Evolutionary conservation across 768 basidiomycete species (phyloP).

Genomic region (Mycena rebaudengoi): DNA sequence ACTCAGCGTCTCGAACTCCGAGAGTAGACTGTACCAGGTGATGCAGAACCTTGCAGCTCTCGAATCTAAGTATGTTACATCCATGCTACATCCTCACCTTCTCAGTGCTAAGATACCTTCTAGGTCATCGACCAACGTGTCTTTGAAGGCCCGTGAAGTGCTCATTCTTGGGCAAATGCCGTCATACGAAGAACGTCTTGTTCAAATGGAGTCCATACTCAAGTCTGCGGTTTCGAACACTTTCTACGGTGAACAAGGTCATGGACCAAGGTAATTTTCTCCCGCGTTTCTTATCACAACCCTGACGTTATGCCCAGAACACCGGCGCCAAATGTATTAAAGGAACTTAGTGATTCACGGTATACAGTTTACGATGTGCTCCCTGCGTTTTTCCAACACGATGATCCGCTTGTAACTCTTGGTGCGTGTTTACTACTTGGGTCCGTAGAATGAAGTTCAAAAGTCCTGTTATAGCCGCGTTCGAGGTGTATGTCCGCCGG

Average conservation of each 20-base stretch:
- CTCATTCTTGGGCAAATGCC: conserved; percentile 97
- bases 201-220: conserved; percentile 94
- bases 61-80: conserved; percentile 78
- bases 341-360: conserved; percentile 93
- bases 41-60: conserved; percentile 84
- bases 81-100: background rate
- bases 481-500: conserved; percentile 95
- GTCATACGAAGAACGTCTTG: conserved; percentile 91
- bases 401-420: conserved; percentile 84
- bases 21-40: conserved; percentile 77
- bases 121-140: conserved; percentile 90
- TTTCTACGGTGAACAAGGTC: conserved; percentile 87
- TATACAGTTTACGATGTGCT: conserved; percentile 98
- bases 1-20: conserved; percentile 77
- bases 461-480: conserved; percentile 68
- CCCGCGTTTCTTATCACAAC: background rate
- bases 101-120: conserved; percentile 3
- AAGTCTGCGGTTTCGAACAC: conserved; percentile 87
- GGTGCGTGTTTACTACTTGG: conserved; percentile 53
- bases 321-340: conserved; percentile 86
- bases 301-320: conserved; percentile 53
- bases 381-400: conserved; percentile 92
- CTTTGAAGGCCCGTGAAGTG: conserved; percentile 96
- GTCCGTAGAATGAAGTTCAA: conserved; percentile 8
- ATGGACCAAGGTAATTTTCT: conserved; percentile 60